Evolutionary conservation across 176 grass and related monocot genomes (phyloP).

Genomic region (Bolboschoenus planiculmis): DNA sequence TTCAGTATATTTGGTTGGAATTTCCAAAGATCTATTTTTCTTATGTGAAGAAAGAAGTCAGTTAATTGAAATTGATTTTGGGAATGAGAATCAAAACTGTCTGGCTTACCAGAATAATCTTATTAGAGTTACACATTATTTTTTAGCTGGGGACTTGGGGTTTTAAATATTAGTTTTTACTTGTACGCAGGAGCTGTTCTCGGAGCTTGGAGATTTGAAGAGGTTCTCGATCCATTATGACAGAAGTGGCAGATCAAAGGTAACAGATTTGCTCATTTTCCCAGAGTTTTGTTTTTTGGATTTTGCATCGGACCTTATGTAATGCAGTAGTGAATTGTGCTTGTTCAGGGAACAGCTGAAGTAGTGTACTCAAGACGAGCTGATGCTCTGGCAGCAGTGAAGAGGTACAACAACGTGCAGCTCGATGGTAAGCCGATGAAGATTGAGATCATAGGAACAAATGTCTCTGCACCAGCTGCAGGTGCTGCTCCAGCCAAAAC

Average conservation of each 20-base stretch:
- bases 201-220: constrained; percentile 91
- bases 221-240: constrained; percentile 62
- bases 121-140: not conserved
- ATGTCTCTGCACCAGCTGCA: constrained; percentile 47
- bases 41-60: not conserved
- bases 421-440: constrained; percentile 99
- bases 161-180: not conserved
- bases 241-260: constrained; percentile 94
- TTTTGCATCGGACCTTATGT: not conserved
- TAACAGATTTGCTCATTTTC: constrained; percentile 20
- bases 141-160: not conserved
- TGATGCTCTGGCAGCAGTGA: constrained; percentile 68
- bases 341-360: constrained; percentile 78
- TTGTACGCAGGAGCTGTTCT: constrained; percentile 66
- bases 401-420: constrained; percentile 92
- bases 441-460: constrained; percentile 85
- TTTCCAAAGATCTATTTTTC: not conserved
- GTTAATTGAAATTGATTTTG: not conserved
- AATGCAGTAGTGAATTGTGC: not conserved
- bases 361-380: constrained; percentile 75
- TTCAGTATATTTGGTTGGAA: not conserved
- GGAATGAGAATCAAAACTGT: not conserved
- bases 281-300: not conserved
- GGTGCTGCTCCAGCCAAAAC: constrained; percentile 35
- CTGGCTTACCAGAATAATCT: not conserved